Base-by-base conservation (phyloP, 495 filamentous ascomycete genomes). In the Aspergillus leporis region DNA sequence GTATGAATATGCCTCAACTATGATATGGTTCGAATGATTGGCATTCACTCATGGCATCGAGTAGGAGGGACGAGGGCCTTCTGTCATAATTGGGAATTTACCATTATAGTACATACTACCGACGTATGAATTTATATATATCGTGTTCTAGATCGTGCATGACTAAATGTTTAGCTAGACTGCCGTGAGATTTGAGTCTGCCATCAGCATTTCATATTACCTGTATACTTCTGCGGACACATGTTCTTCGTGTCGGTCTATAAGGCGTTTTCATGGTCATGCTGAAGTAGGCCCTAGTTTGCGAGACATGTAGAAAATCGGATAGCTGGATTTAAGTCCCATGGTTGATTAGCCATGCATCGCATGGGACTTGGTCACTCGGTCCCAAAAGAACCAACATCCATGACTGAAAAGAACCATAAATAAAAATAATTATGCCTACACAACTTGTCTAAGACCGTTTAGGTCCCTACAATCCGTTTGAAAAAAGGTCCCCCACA, bases 21-120 rank as follows among this genome's bases (percentile, higher is more conserved):
- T n/a, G 14, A n/a, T 41, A 6, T 21, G 18, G 66, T 65, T 61
- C 61, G 53, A 66, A 69, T 66, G 62, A 69, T 68, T 61, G 69
- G 67, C 65, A 67, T 67, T 69, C 62, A 68, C 70, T 66, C 18
- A 12, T 36, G 10, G 34, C 34, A 36, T 14, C 34, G 13, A 5
- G 34, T 36, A 36, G 13, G 41, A 48, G 54, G 38, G 54, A 28
- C 6, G 54, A 56, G 34, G 9, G 34, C 34, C 14, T 56, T 48
- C 34, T 32, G 43, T 46, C 38, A 61, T 61, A 52, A 38, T 55
- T 55, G 43, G 43, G 25, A 36, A 21, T 25, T 38, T 54, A 58
- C 31, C 25, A 3, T 28, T 28, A 28, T 28, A 54, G 52, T 59
- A 52, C 55, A 59, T 62, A 62, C 43, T 23, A 8, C 59, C 52